Evolutionary conservation across 257 asterid species (phyloP), one percentile per base, ranked within the genome.

Genomic region (Plantago ovata): DNA sequence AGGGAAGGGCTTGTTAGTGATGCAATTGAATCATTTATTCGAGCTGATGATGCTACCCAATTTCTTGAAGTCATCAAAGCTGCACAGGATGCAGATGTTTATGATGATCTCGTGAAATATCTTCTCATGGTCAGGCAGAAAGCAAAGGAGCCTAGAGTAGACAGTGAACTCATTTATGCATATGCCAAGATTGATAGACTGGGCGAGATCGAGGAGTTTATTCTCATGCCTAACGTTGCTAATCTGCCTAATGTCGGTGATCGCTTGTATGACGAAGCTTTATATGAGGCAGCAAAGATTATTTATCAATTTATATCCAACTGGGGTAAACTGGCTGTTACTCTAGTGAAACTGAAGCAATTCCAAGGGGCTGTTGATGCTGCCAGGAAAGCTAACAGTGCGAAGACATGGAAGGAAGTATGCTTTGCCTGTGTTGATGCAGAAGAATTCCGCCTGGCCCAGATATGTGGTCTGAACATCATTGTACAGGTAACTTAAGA

Each of bases 381-480:
- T 33, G 97, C 97, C 54, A 84, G 97, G 57, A 90, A 90, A 77
- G 97, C 97, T 53, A 90, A 90, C 65, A 90, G 95, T 60, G 82
- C 95, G 14, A 90, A 86, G 84, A 86, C 95, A 41, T 90, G 97
- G 97, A 90, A 90, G 75, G 97, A 90, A 67, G 95, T 90, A 45
- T 90, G 97, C 73, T 90, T 90, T 82, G 95, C 97, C 45, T 86
- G 97, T 71, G 95, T 90, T 52, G 95, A 90, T 77, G 99, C 99
- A 7, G 99, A 93, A 84, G 99, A 93, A 82, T 93, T 93, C 81
- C 99, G 99, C 19, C 77, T 93, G 87, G 99, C 97, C 61, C 99
- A 93, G 68, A 93, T 93, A 60, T 93, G 99, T 68, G 99, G 99
- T 72, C 97, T 93, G 63, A 93, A 89, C 79, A 89, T 93, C 68